These are phyloP conservation scores for Phyllosticta citrichinensis DNA, from an alignment of 2,329 filamentous ascomycete species.

Conservation along the genomic window DNA sequence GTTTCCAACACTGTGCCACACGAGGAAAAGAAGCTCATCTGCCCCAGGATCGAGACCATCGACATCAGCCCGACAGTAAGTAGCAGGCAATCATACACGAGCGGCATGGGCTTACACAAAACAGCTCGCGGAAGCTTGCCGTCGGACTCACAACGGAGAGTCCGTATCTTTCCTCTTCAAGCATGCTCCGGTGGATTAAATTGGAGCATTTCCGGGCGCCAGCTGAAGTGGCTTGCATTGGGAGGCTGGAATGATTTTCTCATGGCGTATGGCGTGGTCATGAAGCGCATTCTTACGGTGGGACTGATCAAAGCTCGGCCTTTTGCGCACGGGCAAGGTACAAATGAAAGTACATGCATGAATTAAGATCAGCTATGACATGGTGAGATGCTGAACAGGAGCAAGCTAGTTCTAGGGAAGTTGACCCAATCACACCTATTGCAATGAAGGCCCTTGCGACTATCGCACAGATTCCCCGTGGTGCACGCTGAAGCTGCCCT, in stretches of 20 bases:
- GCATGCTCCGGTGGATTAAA: constrained; percentile 47
- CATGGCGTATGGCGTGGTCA: constrained; percentile 7
- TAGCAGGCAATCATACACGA: constrained; percentile 2
- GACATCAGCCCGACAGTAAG: constrained; percentile 72
- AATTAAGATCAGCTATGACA: neutral
- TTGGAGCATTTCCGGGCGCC: neutral
- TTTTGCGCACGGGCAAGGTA: neutral
- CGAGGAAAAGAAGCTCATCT: constrained; percentile 67
- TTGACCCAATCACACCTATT: neutral
- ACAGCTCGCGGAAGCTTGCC: constrained; percentile 57
- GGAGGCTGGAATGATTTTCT: neutral
- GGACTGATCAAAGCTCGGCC: neutral
- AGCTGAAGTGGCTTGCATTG: neutral
- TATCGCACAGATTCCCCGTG: constrained; percentile 1
- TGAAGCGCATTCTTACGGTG: neutral
- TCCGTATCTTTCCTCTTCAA: constrained; percentile 62
- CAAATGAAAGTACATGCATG: neutral
- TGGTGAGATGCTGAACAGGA: neutral
- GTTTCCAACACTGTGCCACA: constrained; percentile 85
- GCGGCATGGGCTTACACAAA: constrained; percentile 6
- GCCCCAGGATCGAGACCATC: constrained; percentile 76
- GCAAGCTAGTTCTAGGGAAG: neutral
- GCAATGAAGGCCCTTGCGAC: too few species aligned
- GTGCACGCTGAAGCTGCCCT: constrained; percentile 24
- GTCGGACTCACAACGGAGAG: constrained; percentile 62